Conservation (phyloP, 192 early-diverging fungal species). For the Entomortierella chlamydospora region DNA sequence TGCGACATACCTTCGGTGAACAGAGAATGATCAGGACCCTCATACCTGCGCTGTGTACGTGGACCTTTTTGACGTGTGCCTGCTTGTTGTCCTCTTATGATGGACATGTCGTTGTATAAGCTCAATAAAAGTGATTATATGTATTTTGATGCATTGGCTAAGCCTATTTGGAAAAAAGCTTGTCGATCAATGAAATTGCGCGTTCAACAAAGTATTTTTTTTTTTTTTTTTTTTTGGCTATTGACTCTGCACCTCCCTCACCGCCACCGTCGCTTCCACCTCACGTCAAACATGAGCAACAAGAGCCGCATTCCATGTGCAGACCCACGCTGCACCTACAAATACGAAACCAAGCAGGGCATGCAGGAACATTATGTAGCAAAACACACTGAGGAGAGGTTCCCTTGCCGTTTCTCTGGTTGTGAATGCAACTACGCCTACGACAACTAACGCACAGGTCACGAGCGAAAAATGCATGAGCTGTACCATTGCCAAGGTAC, state of each 20-base stretch:
- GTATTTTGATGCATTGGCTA: too few species aligned
- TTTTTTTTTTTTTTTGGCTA: not conserved
- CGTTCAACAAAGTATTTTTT: too few species aligned
- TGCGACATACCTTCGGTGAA: too few species aligned
- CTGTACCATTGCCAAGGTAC: slow-evolving; percentile 17
- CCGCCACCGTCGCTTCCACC: slow-evolving; percentile 1
- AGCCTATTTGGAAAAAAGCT: too few species aligned
- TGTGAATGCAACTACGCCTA: slow-evolving; percentile 1
- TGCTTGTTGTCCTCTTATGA: too few species aligned
- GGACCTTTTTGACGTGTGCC: too few species aligned
- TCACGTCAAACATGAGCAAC: slow-evolving; percentile 17
- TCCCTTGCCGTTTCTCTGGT: slow-evolving; percentile 17
- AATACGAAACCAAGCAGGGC: not conserved
- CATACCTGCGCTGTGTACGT: too few species aligned
- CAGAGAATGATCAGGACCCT: too few species aligned
- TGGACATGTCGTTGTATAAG: too few species aligned
- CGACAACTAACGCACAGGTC: not conserved
- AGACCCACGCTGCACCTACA: slow-evolving; percentile 20
- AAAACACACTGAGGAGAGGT: slow-evolving; percentile 17
- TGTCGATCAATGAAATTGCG: too few species aligned
- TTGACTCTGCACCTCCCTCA: slow-evolving; percentile 14
- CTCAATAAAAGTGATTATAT: too few species aligned
- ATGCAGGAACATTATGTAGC: slow-evolving; percentile 20
- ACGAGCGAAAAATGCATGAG: slow-evolving; percentile 10
- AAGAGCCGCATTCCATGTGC: slow-evolving; percentile 13